phyloP scores from a whole-genome alignment of 2,329 filamentous ascomycete species.

The Fusarium oligoseptatum region DNA sequence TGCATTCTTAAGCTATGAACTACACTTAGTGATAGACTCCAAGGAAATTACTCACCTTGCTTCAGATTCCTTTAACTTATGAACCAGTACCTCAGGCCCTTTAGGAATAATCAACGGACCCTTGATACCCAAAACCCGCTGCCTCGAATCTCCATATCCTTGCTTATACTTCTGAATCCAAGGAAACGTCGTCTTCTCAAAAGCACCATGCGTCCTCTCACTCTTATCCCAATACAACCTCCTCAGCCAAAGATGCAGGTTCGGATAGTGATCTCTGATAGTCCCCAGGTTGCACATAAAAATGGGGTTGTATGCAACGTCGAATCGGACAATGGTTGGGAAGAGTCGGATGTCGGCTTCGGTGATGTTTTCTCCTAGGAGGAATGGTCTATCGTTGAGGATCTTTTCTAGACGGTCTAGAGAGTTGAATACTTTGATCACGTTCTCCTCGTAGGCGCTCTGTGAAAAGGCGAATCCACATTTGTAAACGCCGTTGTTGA shows the following conservation, averaged over 20 bases:
- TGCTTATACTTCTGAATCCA: slow-evolving; percentile 50
- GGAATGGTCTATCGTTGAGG: slow-evolving; percentile 66
- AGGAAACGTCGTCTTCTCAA: slow-evolving; percentile 76
- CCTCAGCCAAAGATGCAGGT: slow-evolving; percentile 76
- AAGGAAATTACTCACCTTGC: not conserved
- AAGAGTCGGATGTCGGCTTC: slow-evolving; percentile 78
- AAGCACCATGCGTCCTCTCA: slow-evolving; percentile 65
- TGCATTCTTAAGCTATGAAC: not conserved
- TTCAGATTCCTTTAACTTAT: slow-evolving; percentile 11
- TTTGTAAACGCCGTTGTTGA: slow-evolving; percentile 66
- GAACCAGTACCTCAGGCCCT: slow-evolving; percentile 38
- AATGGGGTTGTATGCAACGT: slow-evolving; percentile 75
- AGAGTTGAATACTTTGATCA: slow-evolving; percentile 71
- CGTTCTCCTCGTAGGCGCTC: slow-evolving; percentile 73
- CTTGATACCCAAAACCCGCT: slow-evolving; percentile 44
- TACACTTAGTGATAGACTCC: no score
- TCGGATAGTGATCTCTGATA: slow-evolving; percentile 74
- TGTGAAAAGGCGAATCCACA: slow-evolving; percentile 77
- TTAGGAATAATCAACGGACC: slow-evolving; percentile 48
- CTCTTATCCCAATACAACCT: slow-evolving; percentile 76
- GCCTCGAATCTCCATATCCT: slow-evolving; percentile 47
- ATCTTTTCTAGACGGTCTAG: slow-evolving; percentile 74
- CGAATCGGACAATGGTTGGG: slow-evolving; percentile 76
- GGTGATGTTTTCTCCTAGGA: slow-evolving; percentile 74
- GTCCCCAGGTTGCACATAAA: slow-evolving; percentile 75